Conservation (phyloP, 1,284 basidiomycete genomes). For the Cryptococcus floricola region DNA sequence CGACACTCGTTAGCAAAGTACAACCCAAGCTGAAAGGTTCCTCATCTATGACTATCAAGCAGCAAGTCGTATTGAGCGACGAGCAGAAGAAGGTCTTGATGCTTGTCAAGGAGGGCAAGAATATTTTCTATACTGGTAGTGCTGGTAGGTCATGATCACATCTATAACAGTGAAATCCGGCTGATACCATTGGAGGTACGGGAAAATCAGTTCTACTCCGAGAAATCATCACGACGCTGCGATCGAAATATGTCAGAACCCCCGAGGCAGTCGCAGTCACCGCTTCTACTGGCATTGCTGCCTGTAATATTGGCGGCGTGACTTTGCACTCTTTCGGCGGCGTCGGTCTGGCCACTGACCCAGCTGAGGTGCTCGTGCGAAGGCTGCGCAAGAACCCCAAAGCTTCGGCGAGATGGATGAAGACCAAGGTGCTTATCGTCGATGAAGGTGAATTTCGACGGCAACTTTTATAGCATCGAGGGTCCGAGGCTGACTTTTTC, state of each 20-base stretch:
- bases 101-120: constrained; percentile 62
- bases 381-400: constrained; percentile 71
- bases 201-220: constrained; percentile 92
- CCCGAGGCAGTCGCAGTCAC: constrained; percentile 72
- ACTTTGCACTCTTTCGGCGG: constrained; percentile 91
- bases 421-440: constrained; percentile 79
- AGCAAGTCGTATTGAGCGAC: constrained; percentile 60
- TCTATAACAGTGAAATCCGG: neutral
- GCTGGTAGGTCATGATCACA: constrained; percentile 62
- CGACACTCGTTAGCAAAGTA: neutral
- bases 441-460: constrained; percentile 69
- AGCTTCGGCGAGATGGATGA: constrained; percentile 64
- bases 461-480: neutral
- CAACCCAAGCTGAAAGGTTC: neutral
- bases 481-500: constrained; percentile 52
- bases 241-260: constrained; percentile 52
- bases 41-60: constrained; percentile 37
- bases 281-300: constrained; percentile 86
- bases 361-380: constrained; percentile 59
- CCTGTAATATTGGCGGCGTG: constrained; percentile 87
- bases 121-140: constrained; percentile 95
- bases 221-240: constrained; percentile 71
- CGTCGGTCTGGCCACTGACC: constrained; percentile 76
- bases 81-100: constrained; percentile 79
- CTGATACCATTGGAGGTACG: constrained; percentile 60